Evolutionary conservation across 208 protist species (phyloP), one percentile per base, ranked within the genome.

Genomic region (Acanthamoeba sp.): DNA sequence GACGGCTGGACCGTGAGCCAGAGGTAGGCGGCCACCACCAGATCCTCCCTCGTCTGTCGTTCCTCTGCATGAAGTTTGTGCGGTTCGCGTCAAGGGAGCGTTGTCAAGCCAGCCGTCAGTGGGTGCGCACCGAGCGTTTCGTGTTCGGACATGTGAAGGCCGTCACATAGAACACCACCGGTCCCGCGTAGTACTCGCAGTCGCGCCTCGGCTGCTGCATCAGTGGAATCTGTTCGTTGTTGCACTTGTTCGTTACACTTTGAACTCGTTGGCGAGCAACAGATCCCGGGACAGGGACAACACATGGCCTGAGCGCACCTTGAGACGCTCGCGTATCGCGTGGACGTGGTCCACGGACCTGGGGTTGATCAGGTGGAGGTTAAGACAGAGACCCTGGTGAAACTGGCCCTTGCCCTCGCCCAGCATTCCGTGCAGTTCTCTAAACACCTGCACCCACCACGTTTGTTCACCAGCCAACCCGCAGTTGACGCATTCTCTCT

Each of bases 321-420:
- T 69, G 62, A 69, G 62, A 22, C 62, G 62, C 29, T 69, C 14
- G 62, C 22, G 62, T 27, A 69, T 69, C 5, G 2, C 9, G 62
- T 69, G 9, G n/a, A 27, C n/a, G 20, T 27, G 1, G 29, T 20
- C 22, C 29, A 34, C 10, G 22, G 1, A 36, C n/a, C 20, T 69
- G n/a, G 29, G n/a, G 29, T 69, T 69, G 62, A 69, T 69, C 6
- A 69, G n/a, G 62, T 69, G 62, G n/a, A 69, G 29, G 62, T 69
- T 69, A 22, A 69, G n/a, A 69, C 22, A 69, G 62, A 69, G 62
- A 0, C 62, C 62, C 20, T 69, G n/a, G 9, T 69, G 9, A 34
- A 69, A 69, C 29, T 69, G 62, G 29, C 29, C 62, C 62, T 69
- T 69, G 29, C 62, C 62, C 62, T 69, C 62, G 7, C 62, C 62